Percentiles rank a stretch among this genome's conserved stretches.
phyloP scores from a whole-genome alignment of 139 green algal species.

The Microglena sp. region DNA sequence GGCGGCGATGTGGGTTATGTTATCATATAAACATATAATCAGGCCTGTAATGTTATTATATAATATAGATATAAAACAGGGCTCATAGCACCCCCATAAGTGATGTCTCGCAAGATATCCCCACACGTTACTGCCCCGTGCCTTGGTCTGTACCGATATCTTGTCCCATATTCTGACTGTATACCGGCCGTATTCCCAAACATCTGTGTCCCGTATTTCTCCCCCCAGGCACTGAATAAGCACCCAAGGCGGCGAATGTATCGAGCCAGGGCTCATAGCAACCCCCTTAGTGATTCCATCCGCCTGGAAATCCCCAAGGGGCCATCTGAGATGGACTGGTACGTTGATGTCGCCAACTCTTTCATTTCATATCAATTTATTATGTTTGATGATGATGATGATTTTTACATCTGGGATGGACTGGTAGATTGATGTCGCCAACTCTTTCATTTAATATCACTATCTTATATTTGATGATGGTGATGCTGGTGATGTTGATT shows the following conservation, averaged over 20 bases:
- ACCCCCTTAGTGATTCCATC: slow-evolving; percentile 80
- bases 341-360: neutral
- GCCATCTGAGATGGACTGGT: slow-evolving; percentile 65
- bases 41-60: too few relatives aligned
- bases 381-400: neutral
- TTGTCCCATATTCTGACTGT: too few relatives aligned
- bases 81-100: too few relatives aligned
- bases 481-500: too few relatives aligned
- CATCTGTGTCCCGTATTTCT: too few relatives aligned
- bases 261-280: slow-evolving; percentile 86
- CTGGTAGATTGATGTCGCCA: neutral
- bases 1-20: too few relatives aligned
- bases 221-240: neutral
- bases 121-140: too few relatives aligned
- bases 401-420: neutral
- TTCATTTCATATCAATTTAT: neutral
- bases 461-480: neutral
- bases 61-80: too few relatives aligned
- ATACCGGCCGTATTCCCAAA: too few relatives aligned
- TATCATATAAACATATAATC: too few relatives aligned
- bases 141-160: too few relatives aligned
- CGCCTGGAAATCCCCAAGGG: slow-evolving; percentile 62
- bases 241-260: slow-evolving; percentile 77
- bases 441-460: neutral
- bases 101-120: too few relatives aligned